These are phyloP conservation scores for Aethionema arabicum DNA, from an alignment of 345 rosid genomes.

Conservation along the genomic window DNA sequence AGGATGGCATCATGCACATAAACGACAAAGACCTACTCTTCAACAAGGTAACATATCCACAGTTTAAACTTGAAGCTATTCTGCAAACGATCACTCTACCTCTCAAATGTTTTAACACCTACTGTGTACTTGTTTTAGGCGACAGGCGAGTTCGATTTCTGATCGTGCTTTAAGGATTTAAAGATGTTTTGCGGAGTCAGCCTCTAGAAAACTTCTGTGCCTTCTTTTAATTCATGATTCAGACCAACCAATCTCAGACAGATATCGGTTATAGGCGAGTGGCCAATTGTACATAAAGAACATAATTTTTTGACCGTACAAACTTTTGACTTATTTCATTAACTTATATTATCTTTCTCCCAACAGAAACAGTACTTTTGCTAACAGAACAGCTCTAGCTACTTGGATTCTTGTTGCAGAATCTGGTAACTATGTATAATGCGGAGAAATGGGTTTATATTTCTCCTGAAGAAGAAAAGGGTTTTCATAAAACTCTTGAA, in stretches of 20 bases:
- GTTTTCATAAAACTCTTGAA: conserved; percentile 7
- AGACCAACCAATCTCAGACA: conserved; percentile 35
- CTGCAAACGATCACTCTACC: conserved; percentile 12
- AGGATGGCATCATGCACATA: conserved; percentile 98
- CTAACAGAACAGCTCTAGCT: not conserved
- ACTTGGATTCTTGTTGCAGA: conserved; percentile 13
- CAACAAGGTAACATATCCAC: conserved; percentile 57
- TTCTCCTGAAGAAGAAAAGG: not conserved
- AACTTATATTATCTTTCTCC: not conserved
- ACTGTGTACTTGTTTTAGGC: conserved; percentile 54
- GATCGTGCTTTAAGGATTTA: conserved; percentile 31
- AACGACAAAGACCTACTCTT: conserved; percentile 93
- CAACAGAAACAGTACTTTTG: not conserved
- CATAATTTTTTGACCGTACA: conserved; percentile 40
- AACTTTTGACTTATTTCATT: conserved; percentile 19
- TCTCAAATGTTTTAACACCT: not conserved
- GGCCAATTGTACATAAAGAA: conserved; percentile 66
- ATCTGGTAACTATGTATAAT: not conserved
- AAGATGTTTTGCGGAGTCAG: not conserved
- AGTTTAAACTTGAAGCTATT: conserved; percentile 11
- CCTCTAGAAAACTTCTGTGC: conserved; percentile 30
- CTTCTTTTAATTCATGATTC: conserved; percentile 28
- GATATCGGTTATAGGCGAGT: too few species aligned
- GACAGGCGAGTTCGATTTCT: conserved; percentile 90
- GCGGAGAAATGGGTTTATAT: not conserved